Evolutionary conservation across 2,329 filamentous ascomycete species (phyloP), one percentile per base, ranked within the genome.

Genomic region (Trichoderma polysporum): DNA sequence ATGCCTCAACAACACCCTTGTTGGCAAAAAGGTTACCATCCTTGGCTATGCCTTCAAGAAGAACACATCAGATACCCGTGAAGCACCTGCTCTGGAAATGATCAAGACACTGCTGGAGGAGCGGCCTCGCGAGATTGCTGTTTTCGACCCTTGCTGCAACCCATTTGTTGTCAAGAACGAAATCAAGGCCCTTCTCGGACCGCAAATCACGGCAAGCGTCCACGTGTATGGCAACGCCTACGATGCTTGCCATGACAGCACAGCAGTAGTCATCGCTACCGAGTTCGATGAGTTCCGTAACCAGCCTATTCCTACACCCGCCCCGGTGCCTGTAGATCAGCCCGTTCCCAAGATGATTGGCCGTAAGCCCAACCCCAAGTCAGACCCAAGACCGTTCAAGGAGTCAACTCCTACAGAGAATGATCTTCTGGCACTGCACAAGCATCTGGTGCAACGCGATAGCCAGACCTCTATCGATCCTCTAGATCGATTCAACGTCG

Each of bases 11-110:
- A 88, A 89, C 74, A 91, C 88, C 10, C 80, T 93, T 6, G 82
- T 83, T 2, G 85, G 86, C 68, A 92, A 92, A 81, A 92, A 91
- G 78, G 80, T 93, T 15, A 84, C 89, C 2, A 81, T 94, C 2
- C 83, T 94, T 6, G 91, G 91, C 4, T 93, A 90, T 71, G 89
- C 91, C 9, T 94, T 92, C 80, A 94, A 94, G 82, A 91, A 91
- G 78, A 86, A 92, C 76, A 94, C 91, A 0, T 87, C 86, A 25
- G 91, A 94, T 74, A 91, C 90, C 5, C 85, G 91, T 41, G 91
- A 93, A 75, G 88, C 86, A 50, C 86, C 90, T 0, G 88, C 90
- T 0, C 83, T 91, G 25, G 87, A 89, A 70, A 86, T 92, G 69
- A 86, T 92, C 76, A 85, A 85, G 70, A 84, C 83, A 13, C 80